Conservation (phyloP, 257 asterid genomes). For the Penstemon eatonii region DNA sequence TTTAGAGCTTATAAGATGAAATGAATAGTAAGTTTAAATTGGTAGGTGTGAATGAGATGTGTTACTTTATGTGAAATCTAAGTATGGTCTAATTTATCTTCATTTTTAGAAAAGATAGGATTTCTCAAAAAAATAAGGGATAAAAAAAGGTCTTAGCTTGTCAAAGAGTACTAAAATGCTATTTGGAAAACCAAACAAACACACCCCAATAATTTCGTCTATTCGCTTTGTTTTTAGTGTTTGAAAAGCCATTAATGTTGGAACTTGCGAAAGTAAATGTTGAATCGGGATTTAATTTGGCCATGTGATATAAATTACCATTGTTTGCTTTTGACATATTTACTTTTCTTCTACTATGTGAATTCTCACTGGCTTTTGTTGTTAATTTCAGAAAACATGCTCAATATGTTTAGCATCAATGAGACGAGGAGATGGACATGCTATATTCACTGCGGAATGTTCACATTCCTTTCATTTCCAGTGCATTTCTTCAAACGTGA, state of each 20-base stretch:
- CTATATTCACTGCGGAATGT: constrained; percentile 94
- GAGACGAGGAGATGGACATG: constrained; percentile 91
- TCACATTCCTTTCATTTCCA: constrained; percentile 96
- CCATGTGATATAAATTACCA: not conserved
- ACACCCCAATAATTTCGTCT: too few species aligned
- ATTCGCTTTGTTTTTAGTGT: too few species aligned
- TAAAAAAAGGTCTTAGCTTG: too few species aligned
- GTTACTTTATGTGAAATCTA: not conserved
- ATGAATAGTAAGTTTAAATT: too few species aligned
- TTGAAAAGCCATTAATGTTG: too few species aligned
- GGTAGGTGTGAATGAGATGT: too few species aligned
- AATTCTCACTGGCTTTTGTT: constrained; percentile 21
- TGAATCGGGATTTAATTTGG: too few species aligned
- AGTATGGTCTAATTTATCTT: not conserved
- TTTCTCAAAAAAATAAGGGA: too few species aligned
- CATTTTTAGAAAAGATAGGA: not conserved
- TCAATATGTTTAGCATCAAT: constrained; percentile 86
- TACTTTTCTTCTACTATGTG: not conserved
- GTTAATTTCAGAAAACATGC: constrained; percentile 68
- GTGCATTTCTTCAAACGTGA: constrained; percentile 89
- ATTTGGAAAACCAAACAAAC: too few species aligned
- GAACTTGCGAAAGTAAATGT: too few species aligned
- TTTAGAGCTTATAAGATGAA: too few species aligned
- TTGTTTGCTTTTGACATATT: not conserved
- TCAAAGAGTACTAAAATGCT: too few species aligned